Base-by-base conservation (phyloP, 169 alveolate species). In the Plasmodium berghei region DNA sequence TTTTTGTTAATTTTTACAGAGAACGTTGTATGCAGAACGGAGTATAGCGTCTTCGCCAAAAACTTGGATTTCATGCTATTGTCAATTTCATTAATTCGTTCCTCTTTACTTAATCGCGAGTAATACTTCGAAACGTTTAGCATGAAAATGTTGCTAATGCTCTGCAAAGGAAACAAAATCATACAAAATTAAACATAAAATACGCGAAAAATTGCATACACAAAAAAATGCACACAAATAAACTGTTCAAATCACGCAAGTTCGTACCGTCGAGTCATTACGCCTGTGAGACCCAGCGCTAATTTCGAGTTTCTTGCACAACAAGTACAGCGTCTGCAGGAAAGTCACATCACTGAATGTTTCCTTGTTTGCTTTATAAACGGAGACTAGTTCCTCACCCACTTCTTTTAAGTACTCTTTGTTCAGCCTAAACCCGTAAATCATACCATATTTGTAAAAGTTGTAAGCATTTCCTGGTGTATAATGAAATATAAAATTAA, bases 371-470 rank as follows among this genome's bases (percentile, higher is more conserved):
- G 22, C 3, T 61, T 73, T 61, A 73, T 61, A 73, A 42, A 73
- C 34, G 20, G 73, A 61, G 46, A 45, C 18, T 66, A 73, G 14
- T 73, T 42, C 73, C 5, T 73, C 54, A 14, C 55, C 9, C 4
- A 73, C 48, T 61, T 73, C 73, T 55, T 73, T 73, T 10, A 73
- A 73, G 42, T 40, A 40, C 56, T 28, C 52, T 8, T 73, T 73
- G 59, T 73, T 55, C 12, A 73, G 8, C 48, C 9, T 46, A 28
- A 73, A 73, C 61, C 87, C 87, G 56, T 73, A 73, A 56, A 73
- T 73, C 52, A 73, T 73, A 55, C 87, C 87, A 58, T 73, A 73
- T 73, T 73, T 73, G 59, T 73, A 73, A 62, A 73, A 55, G 18
- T 73, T 73, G 34, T 34, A 42, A 73, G 87, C 14, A 56, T 73